Percentiles rank a stretch among this genome's conserved stretches.
Evolutionary conservation across 306 rosid species (phyloP).

Genomic region (Vigna nakashimae): DNA sequence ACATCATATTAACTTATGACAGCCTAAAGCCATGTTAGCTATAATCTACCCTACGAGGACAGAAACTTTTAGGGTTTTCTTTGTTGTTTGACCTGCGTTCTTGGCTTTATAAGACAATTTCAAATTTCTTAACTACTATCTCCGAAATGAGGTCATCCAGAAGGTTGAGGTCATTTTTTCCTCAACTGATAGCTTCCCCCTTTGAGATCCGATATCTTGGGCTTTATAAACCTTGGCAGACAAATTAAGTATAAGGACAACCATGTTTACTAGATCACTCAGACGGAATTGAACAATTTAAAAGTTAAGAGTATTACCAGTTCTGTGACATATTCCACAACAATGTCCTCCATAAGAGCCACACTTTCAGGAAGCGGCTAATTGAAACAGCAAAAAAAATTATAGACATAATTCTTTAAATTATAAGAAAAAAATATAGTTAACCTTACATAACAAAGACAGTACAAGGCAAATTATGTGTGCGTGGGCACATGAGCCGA

Average conservation of each 20-base stretch:
- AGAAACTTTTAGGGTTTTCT: neutral
- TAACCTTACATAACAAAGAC: conserved; percentile 3
- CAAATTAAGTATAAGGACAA: conserved; percentile 23
- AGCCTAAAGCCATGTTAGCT: neutral
- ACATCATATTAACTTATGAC: neutral
- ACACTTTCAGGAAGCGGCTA: conserved; percentile 94
- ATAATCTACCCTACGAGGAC: too few relatives aligned
- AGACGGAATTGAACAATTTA: neutral
- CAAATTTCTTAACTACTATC: neutral
- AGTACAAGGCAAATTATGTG: neutral
- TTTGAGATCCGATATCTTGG: conserved; percentile 87
- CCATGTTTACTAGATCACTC: conserved; percentile 34
- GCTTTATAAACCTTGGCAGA: conserved; percentile 85
- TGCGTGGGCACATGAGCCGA: neutral
- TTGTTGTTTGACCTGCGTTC: too few relatives aligned
- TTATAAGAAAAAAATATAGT: conserved; percentile 4
- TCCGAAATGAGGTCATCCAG: neutral
- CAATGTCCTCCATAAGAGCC: conserved; percentile 91
- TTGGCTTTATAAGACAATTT: neutral
- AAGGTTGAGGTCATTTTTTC: conserved; percentile 24
- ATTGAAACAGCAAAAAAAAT: conserved; percentile 26
- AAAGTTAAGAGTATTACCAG: conserved; percentile 55
- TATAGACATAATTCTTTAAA: conserved; percentile 5
- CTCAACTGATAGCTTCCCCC: conserved; percentile 90
- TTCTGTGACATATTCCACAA: conserved; percentile 87